Evolutionary conservation across 108 stramenopile species (phyloP).

Genomic region (Cylindrotheca closterium): DNA sequence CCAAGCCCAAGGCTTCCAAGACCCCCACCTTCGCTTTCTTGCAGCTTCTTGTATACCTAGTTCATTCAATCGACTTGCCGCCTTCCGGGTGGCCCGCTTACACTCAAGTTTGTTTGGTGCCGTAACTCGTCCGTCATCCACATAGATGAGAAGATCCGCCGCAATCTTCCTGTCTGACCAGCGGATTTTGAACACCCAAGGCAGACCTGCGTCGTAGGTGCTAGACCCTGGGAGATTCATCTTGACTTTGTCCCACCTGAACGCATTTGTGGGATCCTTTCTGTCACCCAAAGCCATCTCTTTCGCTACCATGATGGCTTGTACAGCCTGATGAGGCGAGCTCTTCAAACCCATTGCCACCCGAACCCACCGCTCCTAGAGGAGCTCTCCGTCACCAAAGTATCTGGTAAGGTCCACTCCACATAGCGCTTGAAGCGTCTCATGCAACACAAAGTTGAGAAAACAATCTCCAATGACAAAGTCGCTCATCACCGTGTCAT

Average conservation of each 20-base stretch:
- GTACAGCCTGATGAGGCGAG: slow-evolving; percentile 26
- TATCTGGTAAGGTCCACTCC: slow-evolving; percentile 19
- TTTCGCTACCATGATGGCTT: slow-evolving; percentile 5
- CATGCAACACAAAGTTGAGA: slow-evolving; percentile 32
- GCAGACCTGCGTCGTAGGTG: slow-evolving; percentile 27
- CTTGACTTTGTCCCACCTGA: slow-evolving; percentile 24
- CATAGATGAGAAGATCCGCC: slow-evolving; percentile 31
- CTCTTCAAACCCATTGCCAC: slow-evolving; percentile 35
- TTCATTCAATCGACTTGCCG: slow-evolving; percentile 12
- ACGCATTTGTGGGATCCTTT: slow-evolving; percentile 15
- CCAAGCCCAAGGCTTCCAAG: slow-evolving; percentile 46
- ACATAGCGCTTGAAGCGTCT: not conserved
- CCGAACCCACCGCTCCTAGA: slow-evolving; percentile 32
- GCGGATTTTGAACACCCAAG: slow-evolving; percentile 30
- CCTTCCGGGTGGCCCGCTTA: not conserved
- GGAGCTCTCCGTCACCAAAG: not conserved
- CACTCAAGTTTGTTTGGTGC: slow-evolving; percentile 3
- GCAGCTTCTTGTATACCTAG: slow-evolving; percentile 54
- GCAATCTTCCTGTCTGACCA: slow-evolving; percentile 31
- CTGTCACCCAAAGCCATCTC: slow-evolving; percentile 20
- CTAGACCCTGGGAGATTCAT: slow-evolving; percentile 39
- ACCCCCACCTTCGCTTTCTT: slow-evolving; percentile 21
- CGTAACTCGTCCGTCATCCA: slow-evolving; percentile 40
- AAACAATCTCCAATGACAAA: slow-evolving; percentile 50
- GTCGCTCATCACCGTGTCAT: slow-evolving; percentile 17